Conservation (phyloP, 2,329 filamentous ascomycete genomes). For the Lecanicillium sp. region DNA sequence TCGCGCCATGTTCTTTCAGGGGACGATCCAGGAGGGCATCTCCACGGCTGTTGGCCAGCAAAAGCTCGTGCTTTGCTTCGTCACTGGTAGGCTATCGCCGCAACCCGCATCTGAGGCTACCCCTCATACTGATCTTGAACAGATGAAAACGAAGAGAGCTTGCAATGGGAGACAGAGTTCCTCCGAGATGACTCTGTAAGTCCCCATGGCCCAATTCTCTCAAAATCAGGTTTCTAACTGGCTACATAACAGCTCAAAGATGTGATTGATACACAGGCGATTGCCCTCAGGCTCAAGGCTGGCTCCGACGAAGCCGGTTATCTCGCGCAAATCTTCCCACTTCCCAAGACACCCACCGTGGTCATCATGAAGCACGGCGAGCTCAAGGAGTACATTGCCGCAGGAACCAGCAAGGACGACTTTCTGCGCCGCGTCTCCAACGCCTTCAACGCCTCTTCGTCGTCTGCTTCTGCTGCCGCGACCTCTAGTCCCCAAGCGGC, state of each 20-base stretch:
- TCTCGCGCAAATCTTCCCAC: slow-evolving; percentile 72
- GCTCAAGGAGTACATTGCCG: slow-evolving; percentile 66
- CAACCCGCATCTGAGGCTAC: slow-evolving; percentile 11
- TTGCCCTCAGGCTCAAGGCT: slow-evolving; percentile 62
- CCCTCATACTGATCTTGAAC: slow-evolving; percentile 7
- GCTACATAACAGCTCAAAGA: slow-evolving; percentile 39
- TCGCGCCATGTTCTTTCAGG: slow-evolving; percentile 68
- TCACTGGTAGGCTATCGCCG: slow-evolving; percentile 51
- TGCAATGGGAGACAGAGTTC: slow-evolving; percentile 65
- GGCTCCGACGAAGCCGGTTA: slow-evolving; percentile 77
- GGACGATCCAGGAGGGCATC: slow-evolving; percentile 75
- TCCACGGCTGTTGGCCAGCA: slow-evolving; percentile 62
- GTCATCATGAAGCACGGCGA: slow-evolving; percentile 74
- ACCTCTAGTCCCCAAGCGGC: slow-evolving; percentile 10
- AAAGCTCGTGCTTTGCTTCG: slow-evolving; percentile 79
- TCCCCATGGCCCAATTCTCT: slow-evolving; percentile 4
- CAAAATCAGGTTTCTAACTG: slow-evolving; percentile 4
- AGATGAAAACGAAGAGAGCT: slow-evolving; percentile 66
- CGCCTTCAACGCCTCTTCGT: slow-evolving; percentile 22
- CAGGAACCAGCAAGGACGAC: slow-evolving; percentile 56
- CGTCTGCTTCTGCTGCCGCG: slow-evolving; percentile 8
- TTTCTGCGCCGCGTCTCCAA: slow-evolving; percentile 44
- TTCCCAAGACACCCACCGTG: slow-evolving; percentile 70
- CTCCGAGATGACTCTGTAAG: slow-evolving; percentile 48
- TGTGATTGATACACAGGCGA: slow-evolving; percentile 52